Evolutionary conservation across 495 filamentous ascomycete genomes (phyloP), one percentile per base, ranked within the genome.

Genomic region (Pyrenopolyporus hunteri): DNA sequence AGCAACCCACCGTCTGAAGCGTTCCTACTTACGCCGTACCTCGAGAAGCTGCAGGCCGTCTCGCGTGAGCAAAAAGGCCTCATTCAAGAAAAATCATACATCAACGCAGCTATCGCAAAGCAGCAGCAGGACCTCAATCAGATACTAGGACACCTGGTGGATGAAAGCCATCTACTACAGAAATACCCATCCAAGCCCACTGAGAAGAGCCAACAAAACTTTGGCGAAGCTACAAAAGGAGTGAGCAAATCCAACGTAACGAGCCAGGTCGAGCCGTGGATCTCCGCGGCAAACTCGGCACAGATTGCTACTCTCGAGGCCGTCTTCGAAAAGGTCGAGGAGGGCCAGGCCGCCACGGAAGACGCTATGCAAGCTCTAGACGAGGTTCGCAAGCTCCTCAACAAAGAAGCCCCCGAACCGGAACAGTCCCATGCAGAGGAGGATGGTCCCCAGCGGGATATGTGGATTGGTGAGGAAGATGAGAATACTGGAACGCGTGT

Each of bases 131-230:
- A 85, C 1, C 79, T 80, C 6, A 76, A 80, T 32, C 81, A 84
- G 50, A 68, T 72, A 0, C 72, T 90, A 8, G 80, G 83, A 43
- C 86, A 84, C 26, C 72, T 90, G 1, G 77, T 79, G 9, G 84
- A 90, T 28, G 88, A 91, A 59, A 89, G 86, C 63, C 86, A 89
- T 50, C 77, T 91, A 3, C 79, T 90, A 1, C 85, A 83, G 0
- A 77, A 81, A 32, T 84, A 88, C 50, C 85, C 87, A 1, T 68
- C 84, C 37, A 64, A 62, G 5, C 57, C 66, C 8, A 32, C 60
- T 7, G 68, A 66, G 20, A 69, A 68, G 6, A 23, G 54, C 28
- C 36, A 52, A 4, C 13, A 49, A 3, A 60, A 62, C 42, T 70
- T 70, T 54, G 45, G 68, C 37, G 64, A 64, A 39, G 57, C 62